A percentile compares a stretch with the other conserved stretches of the same genome.
phyloP scores from a whole-genome alignment of 2,329 filamentous ascomycete species.

The Arthrobotrys pseudoclavata region DNA sequence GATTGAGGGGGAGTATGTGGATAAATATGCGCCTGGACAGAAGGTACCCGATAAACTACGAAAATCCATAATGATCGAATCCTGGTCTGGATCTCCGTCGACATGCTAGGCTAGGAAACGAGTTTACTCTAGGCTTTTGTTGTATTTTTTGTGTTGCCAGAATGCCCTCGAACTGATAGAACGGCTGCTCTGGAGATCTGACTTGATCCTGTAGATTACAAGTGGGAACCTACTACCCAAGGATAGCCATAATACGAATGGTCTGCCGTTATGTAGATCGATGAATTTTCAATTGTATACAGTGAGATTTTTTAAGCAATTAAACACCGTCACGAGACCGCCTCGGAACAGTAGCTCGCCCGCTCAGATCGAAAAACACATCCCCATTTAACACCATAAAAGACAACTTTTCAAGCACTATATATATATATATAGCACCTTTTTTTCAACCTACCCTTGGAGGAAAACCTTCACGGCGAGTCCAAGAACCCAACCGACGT shows the following conservation, averaged over 20 bases:
- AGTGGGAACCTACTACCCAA: too few species aligned
- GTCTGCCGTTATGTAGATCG: not conserved
- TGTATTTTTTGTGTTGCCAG: slow-evolving; percentile 16
- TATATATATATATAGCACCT: not conserved
- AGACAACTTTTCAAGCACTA: not conserved
- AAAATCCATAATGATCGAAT: not conserved
- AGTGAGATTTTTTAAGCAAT: not conserved
- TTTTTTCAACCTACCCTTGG: slow-evolving; percentile 63
- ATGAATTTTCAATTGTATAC: not conserved
- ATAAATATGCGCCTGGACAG: slow-evolving; percentile 21
- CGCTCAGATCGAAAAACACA: slow-evolving; percentile 1
- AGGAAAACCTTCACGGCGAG: slow-evolving; percentile 75
- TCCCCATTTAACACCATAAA: slow-evolving; percentile 27
- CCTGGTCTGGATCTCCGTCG: not conserved
- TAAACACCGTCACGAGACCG: not conserved
- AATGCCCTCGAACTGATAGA: not conserved
- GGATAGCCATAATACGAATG: too few species aligned
- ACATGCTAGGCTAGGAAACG: too few species aligned
- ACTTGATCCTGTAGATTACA: too few species aligned
- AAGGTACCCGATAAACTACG: slow-evolving; percentile 11
- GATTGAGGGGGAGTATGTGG: slow-evolving; percentile 6
- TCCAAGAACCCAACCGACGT: slow-evolving; percentile 77
- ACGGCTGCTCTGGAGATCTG: too few species aligned
- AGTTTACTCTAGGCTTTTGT: not conserved
- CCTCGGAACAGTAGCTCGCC: not conserved